phyloP scores from a whole-genome alignment of 2,329 filamentous ascomycete species.

The Teratosphaeria destructans region DNA sequence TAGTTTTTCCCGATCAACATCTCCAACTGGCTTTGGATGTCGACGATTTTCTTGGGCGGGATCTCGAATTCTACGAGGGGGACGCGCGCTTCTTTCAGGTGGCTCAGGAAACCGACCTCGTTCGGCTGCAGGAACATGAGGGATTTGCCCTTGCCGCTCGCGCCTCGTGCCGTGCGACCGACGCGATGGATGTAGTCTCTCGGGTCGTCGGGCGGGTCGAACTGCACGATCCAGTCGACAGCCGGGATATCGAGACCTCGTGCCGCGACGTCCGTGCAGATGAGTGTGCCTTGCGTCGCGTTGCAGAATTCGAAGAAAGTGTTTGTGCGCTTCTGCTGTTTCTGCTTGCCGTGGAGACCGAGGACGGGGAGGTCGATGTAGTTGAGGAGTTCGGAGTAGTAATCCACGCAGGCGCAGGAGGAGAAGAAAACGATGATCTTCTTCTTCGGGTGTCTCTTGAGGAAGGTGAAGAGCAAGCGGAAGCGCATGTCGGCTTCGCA shows the following conservation, averaged over 20 bases:
- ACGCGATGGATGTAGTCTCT: constrained; percentile 91
- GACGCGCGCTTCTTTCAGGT: constrained; percentile 83
- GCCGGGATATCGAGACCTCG: constrained; percentile 90
- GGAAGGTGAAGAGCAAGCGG: constrained; percentile 83
- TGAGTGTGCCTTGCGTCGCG: constrained; percentile 72
- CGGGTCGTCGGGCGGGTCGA: constrained; percentile 55
- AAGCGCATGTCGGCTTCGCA: constrained; percentile 93
- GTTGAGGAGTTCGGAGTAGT: constrained; percentile 89
- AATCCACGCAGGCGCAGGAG: constrained; percentile 74
- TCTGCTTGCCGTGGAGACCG: constrained; percentile 87
- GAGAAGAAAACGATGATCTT: constrained; percentile 98
- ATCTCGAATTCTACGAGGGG: constrained; percentile 96
- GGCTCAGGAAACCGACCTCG: constrained; percentile 84
- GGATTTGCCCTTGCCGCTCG: constrained; percentile 72
- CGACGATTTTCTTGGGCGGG: constrained; percentile 80
- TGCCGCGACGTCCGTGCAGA: constrained; percentile 94
- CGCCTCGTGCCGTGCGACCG: constrained; percentile 81
- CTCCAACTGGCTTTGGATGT: constrained; percentile 70
- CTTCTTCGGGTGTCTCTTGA: constrained; percentile 86
- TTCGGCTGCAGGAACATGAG: constrained; percentile 88
- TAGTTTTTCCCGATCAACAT: constrained; percentile 93
- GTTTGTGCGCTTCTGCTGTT: constrained; percentile 97
- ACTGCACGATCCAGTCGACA: constrained; percentile 94
- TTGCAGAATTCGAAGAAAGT: constrained; percentile 97
- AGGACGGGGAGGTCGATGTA: constrained; percentile 91